Percentiles rank a stretch among this genome's conserved stretches.
These are phyloP conservation scores for Arthrobotrys pseudoclavata DNA, from an alignment of 2,329 filamentous ascomycete species.

Conservation along the genomic window DNA sequence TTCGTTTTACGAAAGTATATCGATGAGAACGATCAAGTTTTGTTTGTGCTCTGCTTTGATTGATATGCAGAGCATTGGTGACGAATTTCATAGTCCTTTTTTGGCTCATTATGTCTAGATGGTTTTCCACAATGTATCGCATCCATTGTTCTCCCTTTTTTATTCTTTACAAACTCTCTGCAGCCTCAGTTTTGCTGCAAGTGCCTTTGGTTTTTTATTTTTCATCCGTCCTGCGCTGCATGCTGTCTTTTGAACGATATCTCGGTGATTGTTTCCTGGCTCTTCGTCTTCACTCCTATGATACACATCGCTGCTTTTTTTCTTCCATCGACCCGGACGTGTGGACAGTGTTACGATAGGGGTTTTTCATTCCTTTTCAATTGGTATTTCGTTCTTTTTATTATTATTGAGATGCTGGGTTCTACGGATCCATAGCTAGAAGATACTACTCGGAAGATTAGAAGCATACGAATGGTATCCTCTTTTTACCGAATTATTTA, in stretches of 20 bases:
- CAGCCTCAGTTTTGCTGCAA: conserved; percentile 3
- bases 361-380: conserved; percentile 12
- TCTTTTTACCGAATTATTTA: neutral
- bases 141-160: neutral
- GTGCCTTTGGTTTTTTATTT: conserved; percentile 5
- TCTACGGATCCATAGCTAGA: conserved; percentile 21
- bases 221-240: conserved; percentile 5
- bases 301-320: conserved; percentile 8
- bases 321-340: conserved; percentile 2
- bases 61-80: conserved; percentile 25
- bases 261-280: conserved; percentile 2
- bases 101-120: conserved; percentile 10
- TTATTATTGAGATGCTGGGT: conserved; percentile 1
- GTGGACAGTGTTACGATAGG: conserved; percentile 17
- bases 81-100: conserved; percentile 34
- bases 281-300: neutral
- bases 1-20: conserved; percentile 12
- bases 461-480: conserved; percentile 38
- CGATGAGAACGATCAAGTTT: conserved; percentile 29
- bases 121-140: conserved; percentile 16
- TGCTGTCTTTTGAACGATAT: neutral
- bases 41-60: conserved; percentile 1
- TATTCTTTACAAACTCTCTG: neutral
- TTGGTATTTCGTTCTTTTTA: neutral
- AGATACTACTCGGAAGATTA: conserved; percentile 31